Evolutionary conservation across 176 grass and related monocot species (phyloP).

Genomic region (Avena atlantica): DNA sequence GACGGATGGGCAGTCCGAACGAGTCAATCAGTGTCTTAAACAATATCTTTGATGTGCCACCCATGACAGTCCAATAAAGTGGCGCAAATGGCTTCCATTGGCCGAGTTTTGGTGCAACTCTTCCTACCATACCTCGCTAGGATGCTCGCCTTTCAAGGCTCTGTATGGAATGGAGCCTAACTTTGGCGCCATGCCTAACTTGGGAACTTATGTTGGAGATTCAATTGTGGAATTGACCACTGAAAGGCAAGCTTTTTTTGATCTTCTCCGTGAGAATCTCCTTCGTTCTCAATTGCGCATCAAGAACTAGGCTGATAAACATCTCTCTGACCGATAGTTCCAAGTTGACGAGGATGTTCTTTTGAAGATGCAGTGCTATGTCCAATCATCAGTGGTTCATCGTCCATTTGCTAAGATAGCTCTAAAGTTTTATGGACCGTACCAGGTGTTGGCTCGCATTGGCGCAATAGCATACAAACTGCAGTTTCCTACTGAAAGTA

Average conservation of each 20-base stretch:
- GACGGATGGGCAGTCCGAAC: too few relatives aligned
- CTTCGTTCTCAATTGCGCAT: background rate
- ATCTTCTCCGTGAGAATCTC: background rate
- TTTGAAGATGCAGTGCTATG: background rate
- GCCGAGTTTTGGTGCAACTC: background rate
- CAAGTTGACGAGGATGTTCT: background rate
- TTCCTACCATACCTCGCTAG: background rate
- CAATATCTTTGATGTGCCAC: too few relatives aligned
- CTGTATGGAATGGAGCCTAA: background rate
- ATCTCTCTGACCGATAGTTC: background rate
- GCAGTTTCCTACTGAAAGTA: background rate
- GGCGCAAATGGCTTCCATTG: background rate
- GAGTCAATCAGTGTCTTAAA: too few relatives aligned
- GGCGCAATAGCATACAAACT: background rate
- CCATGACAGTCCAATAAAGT: background rate
- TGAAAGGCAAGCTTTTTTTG: too few relatives aligned
- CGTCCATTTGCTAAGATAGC: background rate
- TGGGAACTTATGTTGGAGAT: background rate
- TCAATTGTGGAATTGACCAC: background rate
- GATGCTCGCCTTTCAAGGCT: background rate
- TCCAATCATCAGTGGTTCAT: background rate
- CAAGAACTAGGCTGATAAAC: background rate
- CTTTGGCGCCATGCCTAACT: background rate
- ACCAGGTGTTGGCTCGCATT: background rate
- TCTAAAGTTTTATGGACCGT: background rate